phyloP scores from a whole-genome alignment of 768 basidiomycete species.

The Russula emetica region DNA sequence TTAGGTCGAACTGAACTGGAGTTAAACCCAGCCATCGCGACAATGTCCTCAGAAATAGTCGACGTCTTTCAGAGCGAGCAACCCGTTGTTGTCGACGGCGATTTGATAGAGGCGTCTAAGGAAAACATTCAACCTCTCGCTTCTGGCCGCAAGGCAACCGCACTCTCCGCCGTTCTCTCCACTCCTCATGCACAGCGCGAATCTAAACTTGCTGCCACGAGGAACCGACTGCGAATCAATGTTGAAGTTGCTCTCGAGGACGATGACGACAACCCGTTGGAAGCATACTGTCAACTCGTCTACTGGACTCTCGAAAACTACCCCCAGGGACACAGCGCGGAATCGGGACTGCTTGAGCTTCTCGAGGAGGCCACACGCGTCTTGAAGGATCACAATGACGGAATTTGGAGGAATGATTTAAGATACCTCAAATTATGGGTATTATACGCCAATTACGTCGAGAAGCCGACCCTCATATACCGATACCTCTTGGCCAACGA shows the following conservation, averaged over 20 bases:
- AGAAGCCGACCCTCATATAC: slow-evolving; percentile 84
- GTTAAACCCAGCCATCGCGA: neutral
- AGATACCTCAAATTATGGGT: slow-evolving; percentile 94
- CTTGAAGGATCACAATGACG: slow-evolving; percentile 70
- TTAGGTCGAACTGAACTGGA: neutral
- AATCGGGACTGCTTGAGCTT: slow-evolving; percentile 87
- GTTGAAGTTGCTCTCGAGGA: slow-evolving; percentile 63
- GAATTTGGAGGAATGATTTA: slow-evolving; percentile 71
- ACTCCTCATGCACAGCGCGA: slow-evolving; percentile 78
- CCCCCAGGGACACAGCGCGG: slow-evolving; percentile 84
- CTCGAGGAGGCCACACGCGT: slow-evolving; percentile 88
- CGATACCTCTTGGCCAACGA: slow-evolving; percentile 87
- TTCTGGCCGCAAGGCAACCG: slow-evolving; percentile 71
- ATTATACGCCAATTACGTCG: slow-evolving; percentile 88
- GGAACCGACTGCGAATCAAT: slow-evolving; percentile 65
- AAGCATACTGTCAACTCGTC: slow-evolving; percentile 81
- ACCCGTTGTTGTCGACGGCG: slow-evolving; percentile 65
- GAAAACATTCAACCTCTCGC: slow-evolving; percentile 85
- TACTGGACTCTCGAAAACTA: slow-evolving; percentile 94
- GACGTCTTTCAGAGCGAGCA: slow-evolving; percentile 41
- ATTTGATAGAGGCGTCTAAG: slow-evolving; percentile 76
- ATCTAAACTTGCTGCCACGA: slow-evolving; percentile 58
- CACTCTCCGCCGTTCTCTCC: slow-evolving; percentile 66
- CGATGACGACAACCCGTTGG: slow-evolving; percentile 78
- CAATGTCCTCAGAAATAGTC: slow-evolving; percentile 9